Evolutionary conservation across 192 early-diverging fungal genomes (phyloP).

Genomic region (Coemansia erecta): DNA sequence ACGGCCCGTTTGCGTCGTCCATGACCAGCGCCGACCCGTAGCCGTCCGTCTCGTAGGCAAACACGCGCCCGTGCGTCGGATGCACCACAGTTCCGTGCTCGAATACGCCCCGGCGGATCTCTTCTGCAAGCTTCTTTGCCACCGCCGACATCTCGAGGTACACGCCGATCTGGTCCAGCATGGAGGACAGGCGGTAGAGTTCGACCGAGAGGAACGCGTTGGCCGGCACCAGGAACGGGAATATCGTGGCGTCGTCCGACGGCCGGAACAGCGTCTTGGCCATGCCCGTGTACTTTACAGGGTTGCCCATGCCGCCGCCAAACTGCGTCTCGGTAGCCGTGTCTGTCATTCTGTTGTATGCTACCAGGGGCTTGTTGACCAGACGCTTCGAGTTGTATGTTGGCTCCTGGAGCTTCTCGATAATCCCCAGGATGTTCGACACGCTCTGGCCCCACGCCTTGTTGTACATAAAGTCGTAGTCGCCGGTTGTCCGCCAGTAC

Average conservation of each 20-base stretch:
- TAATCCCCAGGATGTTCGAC: constrained; percentile 31
- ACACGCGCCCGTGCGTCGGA: constrained; percentile 55
- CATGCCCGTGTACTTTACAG: constrained; percentile 45
- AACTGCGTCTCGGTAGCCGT: constrained; percentile 46
- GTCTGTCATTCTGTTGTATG: constrained; percentile 17
- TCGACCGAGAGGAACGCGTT: constrained; percentile 61
- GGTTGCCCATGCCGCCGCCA: constrained; percentile 38
- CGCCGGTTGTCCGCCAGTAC: constrained; percentile 56
- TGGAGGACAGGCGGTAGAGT: constrained; percentile 42
- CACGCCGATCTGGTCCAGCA: constrained; percentile 38
- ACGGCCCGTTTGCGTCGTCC: constrained; percentile 72
- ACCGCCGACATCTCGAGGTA: constrained; percentile 31
- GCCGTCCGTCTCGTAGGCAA: constrained; percentile 73
- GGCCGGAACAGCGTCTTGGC: constrained; percentile 42
- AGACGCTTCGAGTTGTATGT: constrained; percentile 14
- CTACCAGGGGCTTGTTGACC: constrained; percentile 14
- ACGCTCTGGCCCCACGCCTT: constrained; percentile 55
- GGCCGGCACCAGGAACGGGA: constrained; percentile 47
- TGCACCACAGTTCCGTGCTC: constrained; percentile 55
- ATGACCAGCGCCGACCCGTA: constrained; percentile 62
- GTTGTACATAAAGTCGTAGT: constrained; percentile 35
- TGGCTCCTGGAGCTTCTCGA: constrained; percentile 45
- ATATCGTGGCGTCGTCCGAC: constrained; percentile 39
- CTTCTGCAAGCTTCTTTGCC: constrained; percentile 40
- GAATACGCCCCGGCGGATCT: constrained; percentile 57